Percentiles rank a stretch among this genome's conserved stretches.
Evolutionary conservation across 163 green algal species (phyloP).

Genomic region (Scenedesmus sp.): DNA sequence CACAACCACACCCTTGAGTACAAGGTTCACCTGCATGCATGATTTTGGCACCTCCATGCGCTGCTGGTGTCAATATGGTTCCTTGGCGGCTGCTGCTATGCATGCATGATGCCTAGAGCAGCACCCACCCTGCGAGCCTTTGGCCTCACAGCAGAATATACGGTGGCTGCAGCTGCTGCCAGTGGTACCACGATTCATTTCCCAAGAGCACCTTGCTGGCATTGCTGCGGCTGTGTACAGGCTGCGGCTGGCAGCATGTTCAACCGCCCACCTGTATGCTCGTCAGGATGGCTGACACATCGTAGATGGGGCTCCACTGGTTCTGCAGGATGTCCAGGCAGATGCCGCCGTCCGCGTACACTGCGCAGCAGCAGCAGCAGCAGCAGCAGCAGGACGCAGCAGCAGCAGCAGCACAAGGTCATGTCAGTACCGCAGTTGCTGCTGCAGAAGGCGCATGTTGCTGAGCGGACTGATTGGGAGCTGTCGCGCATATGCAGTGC

Average conservation of each 20-base stretch:
- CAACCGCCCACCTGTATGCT: conserved; percentile 87
- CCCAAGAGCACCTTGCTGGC: background rate
- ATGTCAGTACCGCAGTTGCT: background rate
- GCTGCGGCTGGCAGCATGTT: background rate
- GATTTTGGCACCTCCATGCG: too few relatives aligned
- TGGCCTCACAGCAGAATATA: background rate
- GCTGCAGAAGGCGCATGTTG: background rate
- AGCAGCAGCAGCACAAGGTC: background rate
- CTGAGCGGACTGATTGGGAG: background rate
- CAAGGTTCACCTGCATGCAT: too few relatives aligned
- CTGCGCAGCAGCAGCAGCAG: conserved; percentile 58
- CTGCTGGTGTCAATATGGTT: background rate
- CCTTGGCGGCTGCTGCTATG: background rate
- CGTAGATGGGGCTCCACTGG: conserved; percentile 97
- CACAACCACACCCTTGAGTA: background rate
- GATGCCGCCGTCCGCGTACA: conserved; percentile 92
- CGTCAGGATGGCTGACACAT: conserved; percentile 95
- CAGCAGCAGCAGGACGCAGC: background rate
- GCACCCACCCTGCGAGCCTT: background rate
- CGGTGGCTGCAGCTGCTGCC: background rate
- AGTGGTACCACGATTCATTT: background rate
- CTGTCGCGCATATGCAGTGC: background rate
- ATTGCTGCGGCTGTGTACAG: background rate
- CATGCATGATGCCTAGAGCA: background rate
- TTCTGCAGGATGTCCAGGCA: conserved; percentile 97